Conservation (phyloP, 2,329 filamentous ascomycete genomes). For the Colletotrichum liaoningense region DNA sequence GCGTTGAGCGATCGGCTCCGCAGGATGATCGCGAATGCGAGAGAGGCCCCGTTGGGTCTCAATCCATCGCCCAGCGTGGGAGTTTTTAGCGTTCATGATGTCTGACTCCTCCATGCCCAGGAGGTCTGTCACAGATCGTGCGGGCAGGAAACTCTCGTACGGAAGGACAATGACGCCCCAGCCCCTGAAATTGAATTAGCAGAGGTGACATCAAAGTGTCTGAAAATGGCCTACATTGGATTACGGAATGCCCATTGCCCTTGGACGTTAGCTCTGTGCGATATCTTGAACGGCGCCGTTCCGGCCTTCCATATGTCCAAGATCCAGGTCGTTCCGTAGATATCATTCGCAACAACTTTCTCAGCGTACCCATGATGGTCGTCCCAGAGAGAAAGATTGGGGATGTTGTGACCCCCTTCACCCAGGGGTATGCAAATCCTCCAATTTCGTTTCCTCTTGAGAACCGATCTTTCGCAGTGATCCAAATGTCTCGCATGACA, state of each 20-base stretch:
- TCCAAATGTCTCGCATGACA: slow-evolving; percentile 34
- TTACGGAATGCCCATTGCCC: slow-evolving; percentile 35
- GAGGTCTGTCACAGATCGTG: slow-evolving; percentile 36
- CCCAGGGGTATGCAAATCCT: slow-evolving; percentile 59
- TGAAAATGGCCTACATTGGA: slow-evolving; percentile 4
- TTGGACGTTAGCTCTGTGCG: slow-evolving; percentile 21
- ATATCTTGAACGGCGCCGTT: slow-evolving; percentile 29
- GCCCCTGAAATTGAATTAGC: slow-evolving; percentile 44
- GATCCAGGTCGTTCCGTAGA: slow-evolving; percentile 60
- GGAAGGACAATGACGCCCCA: slow-evolving; percentile 63
- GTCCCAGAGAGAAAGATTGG: slow-evolving; percentile 63
- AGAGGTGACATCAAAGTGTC: background rate
- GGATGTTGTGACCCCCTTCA: slow-evolving; percentile 57
- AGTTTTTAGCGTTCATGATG: slow-evolving; percentile 21
- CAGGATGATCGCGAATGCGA: slow-evolving; percentile 31
- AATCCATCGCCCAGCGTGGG: slow-evolving; percentile 24
- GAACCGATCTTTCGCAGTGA: slow-evolving; percentile 48
- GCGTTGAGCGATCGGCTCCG: slow-evolving; percentile 3
- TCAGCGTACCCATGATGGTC: slow-evolving; percentile 59
- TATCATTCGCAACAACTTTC: slow-evolving; percentile 63
- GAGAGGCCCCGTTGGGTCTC: slow-evolving; percentile 29
- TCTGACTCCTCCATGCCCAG: slow-evolving; percentile 14
- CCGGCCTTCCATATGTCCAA: slow-evolving; percentile 62
- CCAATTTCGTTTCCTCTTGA: slow-evolving; percentile 59
- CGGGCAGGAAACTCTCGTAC: slow-evolving; percentile 54